Evolutionary conservation across 176 grass and related monocot genomes (phyloP).

Genomic region (Neostapfia colusana): DNA sequence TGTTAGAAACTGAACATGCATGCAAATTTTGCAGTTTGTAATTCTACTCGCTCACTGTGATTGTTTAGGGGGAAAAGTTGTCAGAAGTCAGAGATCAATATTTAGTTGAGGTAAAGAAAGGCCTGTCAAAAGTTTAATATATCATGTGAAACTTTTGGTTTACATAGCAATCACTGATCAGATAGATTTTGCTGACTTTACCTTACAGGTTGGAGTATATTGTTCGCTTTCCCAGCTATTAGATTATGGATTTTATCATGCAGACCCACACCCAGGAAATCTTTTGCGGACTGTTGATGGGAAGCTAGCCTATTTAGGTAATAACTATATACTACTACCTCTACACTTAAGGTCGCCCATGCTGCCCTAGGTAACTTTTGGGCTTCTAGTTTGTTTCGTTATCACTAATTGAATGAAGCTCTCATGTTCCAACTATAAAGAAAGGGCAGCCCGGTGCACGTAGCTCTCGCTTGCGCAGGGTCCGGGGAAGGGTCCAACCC

Average conservation of each 20-base stretch:
- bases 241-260: constrained; percentile 98
- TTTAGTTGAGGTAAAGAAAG: constrained; percentile 75
- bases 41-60: constrained; percentile 6
- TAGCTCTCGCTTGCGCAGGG: too few relatives aligned
- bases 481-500: too few relatives aligned
- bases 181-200: constrained; percentile 23
- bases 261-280: constrained; percentile 98
- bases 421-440: constrained; percentile 33
- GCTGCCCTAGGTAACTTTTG: constrained; percentile 12
- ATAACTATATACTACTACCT: constrained; percentile 17
- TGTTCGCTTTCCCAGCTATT: constrained; percentile 97
- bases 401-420: constrained; percentile 13
- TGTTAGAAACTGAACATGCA: constrained; percentile 15
- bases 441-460: too few relatives aligned
- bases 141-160: background rate
- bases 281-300: constrained; percentile 86
- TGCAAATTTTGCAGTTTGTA: background rate
- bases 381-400: constrained; percentile 19
- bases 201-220: constrained; percentile 86
- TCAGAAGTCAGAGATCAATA: constrained; percentile 90
- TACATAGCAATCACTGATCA: constrained; percentile 20
- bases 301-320: constrained; percentile 93
- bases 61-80: constrained; percentile 65
- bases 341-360: background rate
- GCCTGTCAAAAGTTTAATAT: constrained; percentile 9